phyloP scores from a whole-genome alignment of 75 land plant genomes.

The Pinus taeda region DNA sequence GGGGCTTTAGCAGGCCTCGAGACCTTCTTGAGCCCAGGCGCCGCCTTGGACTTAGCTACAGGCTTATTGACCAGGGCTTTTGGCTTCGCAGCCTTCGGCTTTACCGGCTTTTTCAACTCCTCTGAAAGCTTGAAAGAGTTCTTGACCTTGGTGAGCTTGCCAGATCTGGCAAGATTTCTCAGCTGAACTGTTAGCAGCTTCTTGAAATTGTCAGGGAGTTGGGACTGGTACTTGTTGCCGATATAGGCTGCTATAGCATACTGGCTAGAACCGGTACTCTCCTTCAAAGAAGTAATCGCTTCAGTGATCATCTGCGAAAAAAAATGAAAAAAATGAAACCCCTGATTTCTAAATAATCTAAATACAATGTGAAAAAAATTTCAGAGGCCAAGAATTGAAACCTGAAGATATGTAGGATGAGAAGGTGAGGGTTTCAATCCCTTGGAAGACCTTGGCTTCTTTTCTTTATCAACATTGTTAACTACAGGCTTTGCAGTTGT shows the following conservation, averaged over 20 bases:
- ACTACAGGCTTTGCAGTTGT: conserved; percentile 14
- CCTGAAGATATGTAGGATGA: conserved; percentile 72
- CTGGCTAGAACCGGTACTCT: conserved; percentile 78
- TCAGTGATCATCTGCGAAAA: conserved; percentile 65
- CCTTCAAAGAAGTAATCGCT: conserved; percentile 69
- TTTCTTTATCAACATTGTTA: conserved; percentile 5
- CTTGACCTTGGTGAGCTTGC: conserved; percentile 75
- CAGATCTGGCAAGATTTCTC: conserved; percentile 50
- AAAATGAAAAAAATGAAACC: background rate
- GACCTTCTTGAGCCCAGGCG: background rate
- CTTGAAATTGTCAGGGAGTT: conserved; percentile 65
- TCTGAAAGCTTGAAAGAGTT: conserved; percentile 59
- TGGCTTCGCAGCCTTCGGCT: conserved; percentile 11
- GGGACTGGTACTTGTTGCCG: conserved; percentile 50
- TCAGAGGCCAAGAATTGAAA: conserved; percentile 1
- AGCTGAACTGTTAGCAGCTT: conserved; percentile 58
- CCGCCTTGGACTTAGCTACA: conserved; percentile 12
- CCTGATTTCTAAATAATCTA: background rate
- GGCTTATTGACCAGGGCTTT: conserved; percentile 10
- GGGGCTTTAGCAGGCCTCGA: conserved; percentile 15
- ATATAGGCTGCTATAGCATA: conserved; percentile 69
- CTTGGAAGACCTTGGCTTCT: conserved; percentile 15
- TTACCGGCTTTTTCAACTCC: background rate
- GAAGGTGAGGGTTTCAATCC: conserved; percentile 34
- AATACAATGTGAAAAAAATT: background rate